These are phyloP conservation scores for Penicillium cinerascens DNA, from an alignment of 495 filamentous ascomycete species.

Conservation along the genomic window DNA sequence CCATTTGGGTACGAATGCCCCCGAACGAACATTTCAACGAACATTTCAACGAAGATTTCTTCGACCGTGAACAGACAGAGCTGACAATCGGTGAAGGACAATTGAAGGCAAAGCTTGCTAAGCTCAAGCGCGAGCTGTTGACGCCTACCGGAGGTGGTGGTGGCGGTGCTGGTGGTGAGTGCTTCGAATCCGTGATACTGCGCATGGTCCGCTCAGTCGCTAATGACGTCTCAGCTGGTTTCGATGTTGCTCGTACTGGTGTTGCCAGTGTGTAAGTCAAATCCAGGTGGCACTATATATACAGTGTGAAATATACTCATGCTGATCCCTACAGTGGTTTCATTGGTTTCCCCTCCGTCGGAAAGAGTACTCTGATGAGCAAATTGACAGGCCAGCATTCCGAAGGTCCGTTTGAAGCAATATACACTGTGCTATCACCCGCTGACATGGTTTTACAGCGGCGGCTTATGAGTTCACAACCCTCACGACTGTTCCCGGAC, in stretches of 20 bases:
- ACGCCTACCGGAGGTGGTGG: constrained; percentile 80
- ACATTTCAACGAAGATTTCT: too few species aligned
- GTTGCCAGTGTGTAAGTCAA: constrained; percentile 86
- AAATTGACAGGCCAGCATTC: constrained; percentile 93
- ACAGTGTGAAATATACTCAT: constrained; percentile 5
- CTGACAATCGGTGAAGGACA: constrained; percentile 58
- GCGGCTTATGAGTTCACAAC: constrained; percentile 99
- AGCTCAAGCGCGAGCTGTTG: constrained; percentile 91
- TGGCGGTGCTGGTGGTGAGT: constrained; percentile 68
- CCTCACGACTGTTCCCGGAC: constrained; percentile 92
- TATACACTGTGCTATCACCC: background rate
- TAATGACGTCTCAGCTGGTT: constrained; percentile 61
- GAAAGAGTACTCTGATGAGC: constrained; percentile 97
- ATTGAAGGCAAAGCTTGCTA: constrained; percentile 97
- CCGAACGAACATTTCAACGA: constrained; percentile 1
- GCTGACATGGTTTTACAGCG: constrained; percentile 42
- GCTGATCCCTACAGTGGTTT: constrained; percentile 39
- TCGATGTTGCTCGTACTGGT: constrained; percentile 97
- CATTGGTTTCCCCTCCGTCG: constrained; percentile 90
- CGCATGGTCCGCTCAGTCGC: constrained; percentile 4
- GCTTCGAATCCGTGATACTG: background rate
- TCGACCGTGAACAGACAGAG: constrained; percentile 2
- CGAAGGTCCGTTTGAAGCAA: constrained; percentile 53
- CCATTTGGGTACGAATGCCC: constrained; percentile 54
- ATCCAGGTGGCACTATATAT: background rate